Evolutionary conservation across 1,284 basidiomycete species (phyloP).

Genomic region (Inonotus hispidus): DNA sequence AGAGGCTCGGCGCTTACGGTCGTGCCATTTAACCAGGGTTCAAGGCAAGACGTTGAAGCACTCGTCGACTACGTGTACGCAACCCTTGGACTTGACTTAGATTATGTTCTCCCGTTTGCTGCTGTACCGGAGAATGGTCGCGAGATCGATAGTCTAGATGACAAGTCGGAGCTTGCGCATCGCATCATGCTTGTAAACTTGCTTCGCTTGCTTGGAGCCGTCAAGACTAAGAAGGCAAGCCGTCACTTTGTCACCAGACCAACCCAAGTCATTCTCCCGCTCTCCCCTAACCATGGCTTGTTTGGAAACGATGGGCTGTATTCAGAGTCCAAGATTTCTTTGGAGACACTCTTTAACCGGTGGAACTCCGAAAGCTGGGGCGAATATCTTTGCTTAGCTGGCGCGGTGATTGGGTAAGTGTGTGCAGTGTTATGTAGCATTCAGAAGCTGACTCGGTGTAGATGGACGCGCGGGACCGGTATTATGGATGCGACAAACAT

Average conservation of each 20-base stretch:
- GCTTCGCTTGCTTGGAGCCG: conserved; percentile 90
- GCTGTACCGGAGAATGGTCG: conserved; percentile 98
- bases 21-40: conserved; percentile 98
- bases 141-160: conserved; percentile 95
- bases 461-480: conserved; percentile 98
- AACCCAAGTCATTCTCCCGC: conserved; percentile 94
- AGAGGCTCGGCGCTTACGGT: conserved; percentile 94
- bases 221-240: conserved; percentile 97
- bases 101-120: conserved; percentile 97
- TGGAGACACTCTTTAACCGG: conserved; percentile 96
- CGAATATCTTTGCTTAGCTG: conserved; percentile 96
- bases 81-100: conserved; percentile 90
- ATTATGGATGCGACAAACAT: conserved; percentile 96
- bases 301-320: conserved; percentile 98
- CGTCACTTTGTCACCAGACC: conserved; percentile 95
- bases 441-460: conserved; percentile 25
- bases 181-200: conserved; percentile 96
- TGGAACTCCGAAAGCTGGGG: conserved; percentile 99
- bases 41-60: conserved; percentile 96
- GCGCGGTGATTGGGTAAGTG: conserved; percentile 92
- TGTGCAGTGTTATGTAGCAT: conserved; percentile 7
- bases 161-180: conserved; percentile 96
- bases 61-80: conserved; percentile 98
- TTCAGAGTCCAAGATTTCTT: conserved; percentile 96
- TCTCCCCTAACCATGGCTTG: conserved; percentile 96